Evolutionary conservation across 75 land plant genomes (phyloP).

Genomic region (Sequoiadendron giganteum): DNA sequence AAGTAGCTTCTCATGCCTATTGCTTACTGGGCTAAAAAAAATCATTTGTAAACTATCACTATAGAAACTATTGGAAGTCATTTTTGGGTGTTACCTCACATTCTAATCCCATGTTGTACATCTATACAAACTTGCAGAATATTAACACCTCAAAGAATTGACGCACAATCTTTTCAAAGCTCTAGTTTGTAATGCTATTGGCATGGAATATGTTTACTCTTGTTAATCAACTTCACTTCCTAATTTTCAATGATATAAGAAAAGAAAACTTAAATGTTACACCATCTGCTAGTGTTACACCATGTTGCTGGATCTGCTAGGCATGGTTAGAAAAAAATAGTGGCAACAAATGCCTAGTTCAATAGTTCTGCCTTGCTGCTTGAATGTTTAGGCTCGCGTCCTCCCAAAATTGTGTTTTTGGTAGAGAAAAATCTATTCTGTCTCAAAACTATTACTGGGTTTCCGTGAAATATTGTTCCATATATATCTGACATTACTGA

Average conservation of each 20-base stretch:
- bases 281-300: not conserved
- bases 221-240: not conserved
- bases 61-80: too few species aligned
- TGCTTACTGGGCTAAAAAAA: too few species aligned
- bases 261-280: not conserved
- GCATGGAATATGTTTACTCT: too few species aligned
- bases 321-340: not conserved
- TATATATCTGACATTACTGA: not conserved
- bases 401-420: not conserved
- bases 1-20: too few species aligned
- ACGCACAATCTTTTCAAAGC: too few species aligned
- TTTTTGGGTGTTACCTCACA: too few species aligned
- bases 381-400: not conserved
- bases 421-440: not conserved
- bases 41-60: too few species aligned
- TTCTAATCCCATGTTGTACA: too few species aligned
- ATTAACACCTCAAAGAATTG: too few species aligned
- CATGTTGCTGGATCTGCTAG: not conserved
- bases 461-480: not conserved
- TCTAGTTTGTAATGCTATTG: too few species aligned
- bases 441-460: not conserved
- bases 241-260: not conserved
- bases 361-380: not conserved
- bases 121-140: too few species aligned
- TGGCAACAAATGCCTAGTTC: not conserved